Percentiles rank a stretch among this genome's conserved stretches.
These are phyloP conservation scores for Pichia cactophila DNA, from an alignment of 1,139 yeast genomes.

Conservation along the genomic window DNA sequence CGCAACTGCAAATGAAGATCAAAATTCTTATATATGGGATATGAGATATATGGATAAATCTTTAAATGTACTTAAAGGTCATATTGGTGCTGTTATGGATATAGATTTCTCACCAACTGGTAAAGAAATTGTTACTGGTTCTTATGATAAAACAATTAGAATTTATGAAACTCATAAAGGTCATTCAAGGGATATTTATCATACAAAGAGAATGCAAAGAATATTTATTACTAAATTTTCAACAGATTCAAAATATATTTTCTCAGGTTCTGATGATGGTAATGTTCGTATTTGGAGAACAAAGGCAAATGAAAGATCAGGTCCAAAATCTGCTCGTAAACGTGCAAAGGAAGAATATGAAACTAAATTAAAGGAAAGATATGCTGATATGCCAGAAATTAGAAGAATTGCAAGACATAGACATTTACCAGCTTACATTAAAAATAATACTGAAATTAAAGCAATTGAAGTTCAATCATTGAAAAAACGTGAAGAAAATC, in stretches of 20 bases:
- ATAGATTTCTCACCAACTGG: conserved; percentile 97
- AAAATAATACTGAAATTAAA: conserved; percentile 85
- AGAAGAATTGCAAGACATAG: conserved; percentile 85
- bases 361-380: conserved; percentile 83
- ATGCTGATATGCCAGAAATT: conserved; percentile 94
- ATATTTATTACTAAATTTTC: conserved; percentile 78
- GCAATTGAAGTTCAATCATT: conserved; percentile 61
- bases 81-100: conserved; percentile 92
- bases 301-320: conserved; percentile 74
- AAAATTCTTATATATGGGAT: conserved; percentile 90
- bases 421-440: conserved; percentile 79
- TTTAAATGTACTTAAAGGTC: conserved; percentile 83
- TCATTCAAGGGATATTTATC: conserved; percentile 90
- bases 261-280: conserved; percentile 94
- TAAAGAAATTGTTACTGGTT: conserved; percentile 89
- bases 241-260: conserved; percentile 79
- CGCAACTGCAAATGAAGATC: conserved; percentile 92
- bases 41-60: conserved; percentile 85
- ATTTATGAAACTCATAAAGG: conserved; percentile 65
- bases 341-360: conserved; percentile 84
- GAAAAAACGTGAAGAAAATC: conserved; percentile 75
- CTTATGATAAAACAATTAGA: conserved; percentile 89
- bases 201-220: conserved; percentile 96
- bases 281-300: conserved; percentile 92
- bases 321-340: conserved; percentile 72